Conservation (phyloP, 176 grass and related monocot species). For the Lolium perenne region DNA sequence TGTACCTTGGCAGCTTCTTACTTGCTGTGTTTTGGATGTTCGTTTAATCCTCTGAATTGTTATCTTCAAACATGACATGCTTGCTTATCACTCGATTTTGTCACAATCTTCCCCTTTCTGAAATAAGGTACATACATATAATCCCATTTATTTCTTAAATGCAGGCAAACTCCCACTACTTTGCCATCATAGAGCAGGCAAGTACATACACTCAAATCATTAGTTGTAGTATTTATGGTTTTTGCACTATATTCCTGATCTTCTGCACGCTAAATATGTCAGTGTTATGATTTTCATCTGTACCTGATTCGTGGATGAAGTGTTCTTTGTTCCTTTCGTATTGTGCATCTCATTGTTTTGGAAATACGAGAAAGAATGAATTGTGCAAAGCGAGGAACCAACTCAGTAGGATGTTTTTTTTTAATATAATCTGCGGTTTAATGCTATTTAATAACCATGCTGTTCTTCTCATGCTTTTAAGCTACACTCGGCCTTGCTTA, state of each 20-base stretch:
- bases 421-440: conserved; percentile 1
- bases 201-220: conserved; percentile 33
- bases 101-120: conserved; percentile 13
- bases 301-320: conserved; percentile 22
- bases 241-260: not conserved
- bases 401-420: not conserved
- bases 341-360: not conserved
- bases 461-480: conserved; percentile 22
- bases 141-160: conserved; percentile 42
- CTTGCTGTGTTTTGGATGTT: not conserved
- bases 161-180: conserved; percentile 99
- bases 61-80: not conserved
- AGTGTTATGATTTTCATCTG: conserved; percentile 9
- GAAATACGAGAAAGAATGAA: not conserved
- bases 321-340: conserved; percentile 20
- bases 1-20: conserved; percentile 14
- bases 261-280: not conserved
- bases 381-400: conserved; percentile 9
- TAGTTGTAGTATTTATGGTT: not conserved
- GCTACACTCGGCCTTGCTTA: not conserved
- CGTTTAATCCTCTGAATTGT: conserved; percentile 8
- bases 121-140: conserved; percentile 31
- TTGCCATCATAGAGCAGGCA: conserved; percentile 99
- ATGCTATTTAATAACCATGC: conserved; percentile 21
- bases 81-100: not conserved